Conservation (phyloP, 371 early-diverging fungal species). For the Apophysomyces elegans region DNA sequence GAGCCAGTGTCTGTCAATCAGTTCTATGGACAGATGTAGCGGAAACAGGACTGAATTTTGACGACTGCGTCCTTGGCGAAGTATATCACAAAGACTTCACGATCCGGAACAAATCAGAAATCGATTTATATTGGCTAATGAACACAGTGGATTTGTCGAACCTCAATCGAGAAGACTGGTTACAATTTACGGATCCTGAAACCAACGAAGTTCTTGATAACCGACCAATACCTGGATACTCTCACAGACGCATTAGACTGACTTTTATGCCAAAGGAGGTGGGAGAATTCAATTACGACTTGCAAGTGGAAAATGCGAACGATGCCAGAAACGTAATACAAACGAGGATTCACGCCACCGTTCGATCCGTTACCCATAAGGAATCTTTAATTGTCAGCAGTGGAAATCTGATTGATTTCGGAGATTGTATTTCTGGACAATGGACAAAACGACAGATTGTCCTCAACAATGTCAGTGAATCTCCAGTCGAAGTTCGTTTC, state of each 20-base stretch:
- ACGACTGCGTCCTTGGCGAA: slow-evolving; percentile 90
- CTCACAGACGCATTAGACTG: slow-evolving; percentile 75
- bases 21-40: slow-evolving; percentile 89
- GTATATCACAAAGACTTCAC: slow-evolving; percentile 90
- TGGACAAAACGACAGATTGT: slow-evolving; percentile 82
- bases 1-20: slow-evolving; percentile 85
- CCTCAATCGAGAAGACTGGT: slow-evolving; percentile 61
- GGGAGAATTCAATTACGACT: slow-evolving; percentile 89
- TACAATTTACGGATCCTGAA: slow-evolving; percentile 77
- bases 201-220: slow-evolving; percentile 62
- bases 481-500: slow-evolving; percentile 81
- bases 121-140: slow-evolving; percentile 87
- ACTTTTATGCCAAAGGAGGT: slow-evolving; percentile 86
- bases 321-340: slow-evolving; percentile 84
- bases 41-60: slow-evolving; percentile 90
- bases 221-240: slow-evolving; percentile 72
- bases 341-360: slow-evolving; percentile 82
- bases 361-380: slow-evolving; percentile 76
- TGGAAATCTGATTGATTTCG: slow-evolving; percentile 88
- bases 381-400: slow-evolving; percentile 79
- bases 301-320: slow-evolving; percentile 91
- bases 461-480: slow-evolving; percentile 84
- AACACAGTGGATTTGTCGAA: slow-evolving; percentile 71
- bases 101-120: slow-evolving; percentile 90
- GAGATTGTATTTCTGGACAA: slow-evolving; percentile 88